These are phyloP conservation scores for Puccinia horiana DNA, from an alignment of 1,284 basidiomycete species.

Conservation along the genomic window DNA sequence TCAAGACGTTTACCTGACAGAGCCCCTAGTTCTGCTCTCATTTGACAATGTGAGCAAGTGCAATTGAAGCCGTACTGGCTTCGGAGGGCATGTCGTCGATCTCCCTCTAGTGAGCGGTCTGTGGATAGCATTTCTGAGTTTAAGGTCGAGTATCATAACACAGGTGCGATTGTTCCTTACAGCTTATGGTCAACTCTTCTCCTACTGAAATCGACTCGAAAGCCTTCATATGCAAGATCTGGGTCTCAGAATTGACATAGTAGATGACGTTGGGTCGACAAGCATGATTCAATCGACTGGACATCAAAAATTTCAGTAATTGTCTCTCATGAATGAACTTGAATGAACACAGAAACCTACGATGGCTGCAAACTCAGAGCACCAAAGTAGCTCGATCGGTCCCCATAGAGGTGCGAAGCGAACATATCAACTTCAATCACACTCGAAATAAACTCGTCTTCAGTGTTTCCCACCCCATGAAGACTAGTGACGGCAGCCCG, in stretches of 20 bases:
- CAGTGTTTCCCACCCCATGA: conserved; percentile 8
- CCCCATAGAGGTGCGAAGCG: background rate
- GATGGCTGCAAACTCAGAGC: background rate
- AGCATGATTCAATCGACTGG: conserved; percentile 46
- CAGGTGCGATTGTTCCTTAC: background rate
- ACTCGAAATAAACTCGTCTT: conserved; percentile 20
- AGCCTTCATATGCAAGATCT: conserved; percentile 17
- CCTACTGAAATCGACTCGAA: conserved; percentile 12
- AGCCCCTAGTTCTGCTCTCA: background rate
- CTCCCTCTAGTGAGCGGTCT: conserved; percentile 21
- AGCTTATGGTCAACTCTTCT: conserved; percentile 41
- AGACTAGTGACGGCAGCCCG: conserved; percentile 22
- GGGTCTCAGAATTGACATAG: conserved; percentile 22
- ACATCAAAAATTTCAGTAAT: background rate
- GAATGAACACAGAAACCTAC: background rate
- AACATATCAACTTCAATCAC: conserved; percentile 16
- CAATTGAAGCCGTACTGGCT: conserved; percentile 9
- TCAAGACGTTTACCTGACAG: conserved; percentile 13
- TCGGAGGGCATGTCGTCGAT: background rate
- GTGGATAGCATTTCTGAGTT: background rate
- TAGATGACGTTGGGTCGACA: conserved; percentile 41
- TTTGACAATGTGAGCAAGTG: conserved; percentile 42
- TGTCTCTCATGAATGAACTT: background rate
- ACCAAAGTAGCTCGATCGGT: background rate
- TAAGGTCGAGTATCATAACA: background rate